Base-by-base conservation (phyloP, 352 stramenopile species). In the Globisporangium irregulare region DNA sequence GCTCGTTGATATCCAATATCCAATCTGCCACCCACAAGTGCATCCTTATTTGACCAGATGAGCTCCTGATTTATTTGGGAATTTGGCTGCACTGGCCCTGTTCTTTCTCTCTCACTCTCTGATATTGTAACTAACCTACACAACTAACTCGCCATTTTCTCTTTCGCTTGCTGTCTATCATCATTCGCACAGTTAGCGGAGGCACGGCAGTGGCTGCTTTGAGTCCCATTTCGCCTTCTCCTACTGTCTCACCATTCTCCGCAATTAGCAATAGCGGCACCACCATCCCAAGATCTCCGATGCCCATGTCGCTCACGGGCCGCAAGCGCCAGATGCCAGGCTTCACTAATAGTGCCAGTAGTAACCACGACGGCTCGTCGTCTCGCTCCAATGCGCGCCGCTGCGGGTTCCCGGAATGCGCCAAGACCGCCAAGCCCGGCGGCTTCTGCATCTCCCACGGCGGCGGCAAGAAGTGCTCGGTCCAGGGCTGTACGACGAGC, bases 361-460 rank as follows among this genome's bases (percentile, higher is more conserved):
- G 29, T 24, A 18, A 46, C 46, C 15, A 14, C 22, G 22, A 38
- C 15, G 59, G 41, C 10, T 38, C 51, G 3, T 29, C 27, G 2
- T 25, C 50, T 29, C 46, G 50, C 7, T 8, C 34, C 8, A 36
- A 27, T 14, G 29, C 72, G 8, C 51, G 75, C 1, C 73, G 73
- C 20, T 82, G 75, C 62, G 68, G 71, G 20, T 80, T 82, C 53
- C 75, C 75, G 4, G 67, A 82, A 43, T 82, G 75, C 58, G 54
- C 36, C 58, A 76, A 76, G 70, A 80, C 75, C 3, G 73, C 75
- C 34, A 82, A 82, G 36, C 73, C 73, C 27, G 89, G 90, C 7
- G 90, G 90, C 1, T 91, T 79, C 36, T 97, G 90, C 69, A 97
- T 94, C 54, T 77, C 84, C 3, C 90, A 97, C 59, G 90, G 90